Percentiles rank a stretch among this genome's conserved stretches.
Evolutionary conservation across 2,329 filamentous ascomycete genomes (phyloP).

Genomic region (Pseudogymnoascus pannorum): DNA sequence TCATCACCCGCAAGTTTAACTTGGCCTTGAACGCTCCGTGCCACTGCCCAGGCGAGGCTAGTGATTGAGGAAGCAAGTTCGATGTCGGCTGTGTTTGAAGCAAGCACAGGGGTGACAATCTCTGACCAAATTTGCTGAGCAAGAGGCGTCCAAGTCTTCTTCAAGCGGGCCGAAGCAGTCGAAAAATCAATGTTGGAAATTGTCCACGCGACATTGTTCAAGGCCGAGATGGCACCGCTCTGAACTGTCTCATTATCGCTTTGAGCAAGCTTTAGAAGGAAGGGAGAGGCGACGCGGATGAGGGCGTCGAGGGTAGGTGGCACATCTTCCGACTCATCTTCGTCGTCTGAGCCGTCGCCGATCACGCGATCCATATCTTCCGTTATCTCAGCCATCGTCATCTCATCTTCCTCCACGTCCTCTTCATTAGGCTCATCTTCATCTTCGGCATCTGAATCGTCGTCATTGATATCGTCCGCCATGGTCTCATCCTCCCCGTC

Average conservation of each 20-base stretch:
- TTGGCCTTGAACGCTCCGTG: slow-evolving; percentile 45
- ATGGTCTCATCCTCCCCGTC: slow-evolving; percentile 33
- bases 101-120: slow-evolving; percentile 49
- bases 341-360: slow-evolving; percentile 30
- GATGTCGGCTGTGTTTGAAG: slow-evolving; percentile 54
- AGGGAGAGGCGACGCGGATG: slow-evolving; percentile 25
- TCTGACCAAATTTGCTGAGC: slow-evolving; percentile 51
- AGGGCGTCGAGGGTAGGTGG: slow-evolving; percentile 25
- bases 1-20: slow-evolving; percentile 45
- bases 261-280: slow-evolving; percentile 21
- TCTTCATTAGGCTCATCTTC: slow-evolving; percentile 34
- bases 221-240: slow-evolving; percentile 47
- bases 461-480: slow-evolving; percentile 32
- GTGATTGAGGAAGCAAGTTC: slow-evolving; percentile 55
- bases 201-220: slow-evolving; percentile 64
- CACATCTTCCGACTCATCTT: slow-evolving; percentile 30
- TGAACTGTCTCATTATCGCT: slow-evolving; percentile 39
- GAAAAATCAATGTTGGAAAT: slow-evolving; percentile 54
- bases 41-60: slow-evolving; percentile 58
- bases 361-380: slow-evolving; percentile 61
- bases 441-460: slow-evolving; percentile 32
- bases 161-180: slow-evolving; percentile 41
- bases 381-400: slow-evolving; percentile 50
- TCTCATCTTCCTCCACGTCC: slow-evolving; percentile 41
- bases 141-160: slow-evolving; percentile 45